A percentile compares a stretch with the other conserved stretches of the same genome.
Evolutionary conservation across 257 asterid genomes (phyloP).

Genomic region (Scutellaria minor): DNA sequence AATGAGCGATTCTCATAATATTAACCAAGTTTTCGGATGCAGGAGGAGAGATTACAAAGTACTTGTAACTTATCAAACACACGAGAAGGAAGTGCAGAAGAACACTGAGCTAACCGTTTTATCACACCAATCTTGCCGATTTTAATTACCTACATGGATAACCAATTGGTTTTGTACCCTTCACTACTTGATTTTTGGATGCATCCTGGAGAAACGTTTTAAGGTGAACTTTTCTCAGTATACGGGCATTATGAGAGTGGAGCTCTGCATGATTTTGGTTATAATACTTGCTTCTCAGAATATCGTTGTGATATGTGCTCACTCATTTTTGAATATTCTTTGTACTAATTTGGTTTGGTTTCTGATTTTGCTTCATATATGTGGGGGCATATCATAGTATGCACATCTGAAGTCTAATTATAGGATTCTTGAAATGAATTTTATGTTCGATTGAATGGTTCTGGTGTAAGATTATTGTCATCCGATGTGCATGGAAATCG

Average conservation of each 20-base stretch:
- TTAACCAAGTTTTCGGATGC: conserved; percentile 38
- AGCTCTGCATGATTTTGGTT: conserved; percentile 42
- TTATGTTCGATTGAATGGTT: conserved; percentile 18
- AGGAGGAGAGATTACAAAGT: conserved; percentile 43
- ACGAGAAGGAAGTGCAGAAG: conserved; percentile 38
- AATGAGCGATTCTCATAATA: conserved; percentile 1
- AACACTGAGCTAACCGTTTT: conserved; percentile 35
- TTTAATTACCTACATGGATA: conserved; percentile 24
- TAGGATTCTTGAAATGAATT: conserved; percentile 8
- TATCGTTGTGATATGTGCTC: neutral
- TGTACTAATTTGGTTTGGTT: conserved; percentile 9
- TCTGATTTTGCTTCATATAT: neutral
- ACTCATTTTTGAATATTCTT: conserved; percentile 37
- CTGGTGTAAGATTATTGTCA: conserved; percentile 28
- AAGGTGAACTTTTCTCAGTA: conserved; percentile 35
- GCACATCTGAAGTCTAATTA: conserved; percentile 24
- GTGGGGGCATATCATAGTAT: conserved; percentile 25
- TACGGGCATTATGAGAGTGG: conserved; percentile 43
- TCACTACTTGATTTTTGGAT: conserved; percentile 43
- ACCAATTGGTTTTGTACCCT: conserved; percentile 35
- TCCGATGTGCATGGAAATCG: conserved; percentile 7
- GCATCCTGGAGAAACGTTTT: conserved; percentile 37
- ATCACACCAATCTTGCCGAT: conserved; percentile 34
- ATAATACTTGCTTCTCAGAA: conserved; percentile 29
- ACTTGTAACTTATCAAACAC: conserved; percentile 39